Evolutionary conservation across 805 yeast genomes (phyloP), one percentile per base, ranked within the genome.

Genomic region (Wickerhamomyces tratensis): DNA sequence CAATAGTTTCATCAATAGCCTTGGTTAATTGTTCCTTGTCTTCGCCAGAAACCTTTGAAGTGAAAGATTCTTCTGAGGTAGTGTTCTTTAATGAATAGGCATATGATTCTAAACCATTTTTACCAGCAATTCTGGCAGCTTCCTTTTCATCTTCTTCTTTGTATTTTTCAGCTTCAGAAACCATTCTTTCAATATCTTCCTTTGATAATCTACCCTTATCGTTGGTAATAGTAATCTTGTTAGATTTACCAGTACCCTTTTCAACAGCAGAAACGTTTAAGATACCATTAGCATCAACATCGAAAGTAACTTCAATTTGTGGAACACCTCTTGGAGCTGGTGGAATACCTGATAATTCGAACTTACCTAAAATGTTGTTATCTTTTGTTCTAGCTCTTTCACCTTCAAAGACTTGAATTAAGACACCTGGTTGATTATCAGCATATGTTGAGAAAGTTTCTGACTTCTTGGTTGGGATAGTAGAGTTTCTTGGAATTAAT

Each of bases 251-350:
- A 52, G 97, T 91, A 74, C 96, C 96, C 79, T 91, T 89, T 76
- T 89, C 98, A 56, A 88, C 76, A 47, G 97, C 97, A 54, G 94
- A 82, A 45, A 89, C 97, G 69, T 89, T 89, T 71, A 89, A 75
- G 71, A 89, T 89, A 76, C 97, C 97, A 69, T 89, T 89, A 53
- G 97, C 96, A 68, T 89, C 97, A 61, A 89, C 74, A 68, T 89
- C 97, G 64, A 89, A 89, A 59, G 96, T 89, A 54, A 89, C 97
- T 77, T 89, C 97, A 59, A 89, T 83, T 75, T 88, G 96, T 62
- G 97, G 97, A 52, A 85, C 94, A 77, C 97, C 97, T 74, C 96
- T 87, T 72, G 96, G 96, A 38, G 96, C 96, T 56, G 96, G 96
- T 61, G 97, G 97, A 52, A 89, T 89, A 67, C 96, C 96, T 53